These are phyloP conservation scores for Coccomyxa subellipsoidea DNA, from an alignment of 163 green algal genomes.

Conservation along the genomic window DNA sequence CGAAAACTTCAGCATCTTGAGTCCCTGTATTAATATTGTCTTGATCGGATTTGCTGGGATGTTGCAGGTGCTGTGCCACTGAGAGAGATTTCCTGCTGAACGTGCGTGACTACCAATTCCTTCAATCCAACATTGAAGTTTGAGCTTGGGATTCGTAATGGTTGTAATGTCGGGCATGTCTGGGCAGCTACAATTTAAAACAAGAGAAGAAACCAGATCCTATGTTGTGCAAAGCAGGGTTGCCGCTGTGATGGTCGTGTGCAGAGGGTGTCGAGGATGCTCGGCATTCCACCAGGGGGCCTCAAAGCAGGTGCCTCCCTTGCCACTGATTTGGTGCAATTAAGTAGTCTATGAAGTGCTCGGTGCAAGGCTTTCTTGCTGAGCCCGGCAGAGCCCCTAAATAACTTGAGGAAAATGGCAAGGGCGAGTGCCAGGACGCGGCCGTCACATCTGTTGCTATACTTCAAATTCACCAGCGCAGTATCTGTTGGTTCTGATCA, in stretches of 20 bases:
- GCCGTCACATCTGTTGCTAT: no score
- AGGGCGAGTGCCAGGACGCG: no score
- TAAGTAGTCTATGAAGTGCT: background rate
- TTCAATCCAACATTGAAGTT: no score
- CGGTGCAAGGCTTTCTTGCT: background rate
- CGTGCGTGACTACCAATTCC: background rate
- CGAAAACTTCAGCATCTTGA: no score
- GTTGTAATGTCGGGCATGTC: no score
- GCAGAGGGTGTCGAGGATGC: background rate
- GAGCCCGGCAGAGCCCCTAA: background rate
- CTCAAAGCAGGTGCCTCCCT: background rate
- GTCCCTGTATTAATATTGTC: no score
- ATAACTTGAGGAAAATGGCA: no score
- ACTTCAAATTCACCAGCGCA: background rate
- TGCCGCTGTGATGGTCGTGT: background rate
- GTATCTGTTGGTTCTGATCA: no score
- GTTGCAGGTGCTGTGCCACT: background rate
- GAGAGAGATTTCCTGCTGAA: background rate
- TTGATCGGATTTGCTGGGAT: no score
- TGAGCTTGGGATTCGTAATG: no score
- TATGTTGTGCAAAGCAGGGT: background rate
- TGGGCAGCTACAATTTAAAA: no score
- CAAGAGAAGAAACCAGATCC: background rate
- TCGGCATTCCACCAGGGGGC: background rate
- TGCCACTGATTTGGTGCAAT: background rate